phyloP scores from a whole-genome alignment of 2,329 filamentous ascomycete species.

The Tympanopsis confertula region DNA sequence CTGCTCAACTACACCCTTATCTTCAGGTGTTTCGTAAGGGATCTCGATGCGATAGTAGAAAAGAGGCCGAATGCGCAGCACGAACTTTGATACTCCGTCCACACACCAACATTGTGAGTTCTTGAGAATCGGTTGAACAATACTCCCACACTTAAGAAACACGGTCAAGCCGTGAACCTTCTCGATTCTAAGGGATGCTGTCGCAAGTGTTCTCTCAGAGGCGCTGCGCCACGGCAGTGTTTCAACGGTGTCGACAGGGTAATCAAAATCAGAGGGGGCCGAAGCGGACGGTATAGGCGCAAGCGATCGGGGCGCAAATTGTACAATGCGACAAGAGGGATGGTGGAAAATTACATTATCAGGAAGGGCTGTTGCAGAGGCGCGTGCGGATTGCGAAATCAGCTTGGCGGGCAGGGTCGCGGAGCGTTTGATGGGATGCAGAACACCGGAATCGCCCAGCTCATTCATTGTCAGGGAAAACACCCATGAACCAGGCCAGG shows the following conservation, averaged over 20 bases:
- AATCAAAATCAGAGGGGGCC: slow-evolving; percentile 1
- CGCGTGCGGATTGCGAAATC: neutral
- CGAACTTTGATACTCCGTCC: slow-evolving; percentile 50
- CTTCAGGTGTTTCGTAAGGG: slow-evolving; percentile 36
- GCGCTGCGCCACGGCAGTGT: slow-evolving; percentile 45
- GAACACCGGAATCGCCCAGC: too few relatives aligned
- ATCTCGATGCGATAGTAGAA: slow-evolving; percentile 56
- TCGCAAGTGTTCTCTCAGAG: slow-evolving; percentile 46
- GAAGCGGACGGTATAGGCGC: neutral
- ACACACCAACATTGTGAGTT: slow-evolving; percentile 60
- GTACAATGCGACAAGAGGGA: slow-evolving; percentile 42
- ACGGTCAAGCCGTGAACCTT: slow-evolving; percentile 47
- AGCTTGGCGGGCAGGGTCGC: neutral
- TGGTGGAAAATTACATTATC: slow-evolving; percentile 34
- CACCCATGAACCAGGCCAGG: too few relatives aligned
- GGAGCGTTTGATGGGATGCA: neutral
- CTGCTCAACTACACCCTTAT: slow-evolving; percentile 36
- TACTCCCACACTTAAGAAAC: slow-evolving; percentile 49
- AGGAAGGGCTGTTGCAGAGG: neutral
- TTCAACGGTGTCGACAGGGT: slow-evolving; percentile 18
- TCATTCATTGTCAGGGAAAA: too few relatives aligned
- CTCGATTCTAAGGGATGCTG: slow-evolving; percentile 48
- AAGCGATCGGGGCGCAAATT: slow-evolving; percentile 27
- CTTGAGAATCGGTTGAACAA: slow-evolving; percentile 50
- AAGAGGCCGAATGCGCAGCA: slow-evolving; percentile 45